Conservation (phyloP, 208 protist species). For the Crithidia expoeki region DNA sequence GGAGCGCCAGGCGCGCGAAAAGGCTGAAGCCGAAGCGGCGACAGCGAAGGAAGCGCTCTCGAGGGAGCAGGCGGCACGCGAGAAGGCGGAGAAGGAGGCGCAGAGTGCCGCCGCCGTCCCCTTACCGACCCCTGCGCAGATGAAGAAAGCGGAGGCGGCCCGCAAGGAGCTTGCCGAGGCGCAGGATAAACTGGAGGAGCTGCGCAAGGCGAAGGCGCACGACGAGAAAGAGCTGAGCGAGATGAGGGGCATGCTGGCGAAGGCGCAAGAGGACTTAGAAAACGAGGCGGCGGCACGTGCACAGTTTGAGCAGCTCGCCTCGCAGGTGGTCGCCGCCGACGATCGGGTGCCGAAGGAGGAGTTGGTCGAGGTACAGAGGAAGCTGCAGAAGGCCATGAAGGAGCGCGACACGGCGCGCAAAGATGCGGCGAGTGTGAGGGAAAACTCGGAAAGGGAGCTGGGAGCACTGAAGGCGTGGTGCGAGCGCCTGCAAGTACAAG, state of each 20-base stretch:
- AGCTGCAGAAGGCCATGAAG: constrained; percentile 31
- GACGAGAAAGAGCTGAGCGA: constrained; percentile 33
- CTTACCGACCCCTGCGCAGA: background rate
- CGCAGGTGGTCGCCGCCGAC: constrained; percentile 33
- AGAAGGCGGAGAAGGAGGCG: constrained; percentile 41
- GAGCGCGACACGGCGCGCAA: constrained; percentile 22
- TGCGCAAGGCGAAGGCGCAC: constrained; percentile 34
- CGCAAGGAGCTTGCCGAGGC: constrained; percentile 39
- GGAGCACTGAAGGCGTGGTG: constrained; percentile 50
- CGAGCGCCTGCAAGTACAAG: constrained; percentile 49
- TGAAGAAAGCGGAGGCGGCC: constrained; percentile 19
- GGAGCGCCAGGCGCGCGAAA: constrained; percentile 37
- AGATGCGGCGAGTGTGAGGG: constrained; percentile 21
- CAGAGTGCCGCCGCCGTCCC: constrained; percentile 16
- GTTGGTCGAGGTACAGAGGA: constrained; percentile 25
- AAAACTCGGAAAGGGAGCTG: constrained; percentile 46
- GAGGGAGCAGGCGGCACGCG: constrained; percentile 38
- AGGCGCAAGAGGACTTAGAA: constrained; percentile 29
- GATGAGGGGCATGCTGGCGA: constrained; percentile 36
- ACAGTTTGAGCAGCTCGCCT: constrained; percentile 47
- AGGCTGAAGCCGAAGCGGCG: constrained; percentile 21
- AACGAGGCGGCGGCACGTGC: constrained; percentile 37
- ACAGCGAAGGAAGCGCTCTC: constrained; percentile 21
- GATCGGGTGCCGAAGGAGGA: constrained; percentile 36
- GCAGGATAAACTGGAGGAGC: constrained; percentile 26